Percentiles rank a stretch among this genome's conserved stretches.
phyloP scores from a whole-genome alignment of 2,329 filamentous ascomycete species.

The Talaromyces sp. region DNA sequence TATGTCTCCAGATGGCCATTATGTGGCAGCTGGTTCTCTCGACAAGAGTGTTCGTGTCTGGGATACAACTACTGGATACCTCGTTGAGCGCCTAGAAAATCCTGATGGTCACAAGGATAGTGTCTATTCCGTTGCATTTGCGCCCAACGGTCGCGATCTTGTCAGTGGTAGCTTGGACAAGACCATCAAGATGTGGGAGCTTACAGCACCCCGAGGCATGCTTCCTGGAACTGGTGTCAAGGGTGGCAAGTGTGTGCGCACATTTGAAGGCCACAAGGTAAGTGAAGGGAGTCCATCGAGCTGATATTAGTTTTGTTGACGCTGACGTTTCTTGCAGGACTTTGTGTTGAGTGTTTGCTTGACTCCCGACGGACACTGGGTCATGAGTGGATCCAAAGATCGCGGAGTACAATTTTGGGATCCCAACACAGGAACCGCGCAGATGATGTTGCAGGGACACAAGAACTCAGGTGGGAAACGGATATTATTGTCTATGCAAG shows the following conservation, averaged over 20 bases:
- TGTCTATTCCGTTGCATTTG: conserved; percentile 94
- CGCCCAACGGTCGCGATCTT: conserved; percentile 84
- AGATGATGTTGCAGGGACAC: conserved; percentile 97
- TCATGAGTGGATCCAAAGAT: conserved; percentile 95
- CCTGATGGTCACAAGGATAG: conserved; percentile 94
- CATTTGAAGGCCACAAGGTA: conserved; percentile 94
- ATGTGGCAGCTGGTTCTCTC: conserved; percentile 87
- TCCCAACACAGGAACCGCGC: conserved; percentile 82
- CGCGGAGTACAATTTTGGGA: conserved; percentile 99
- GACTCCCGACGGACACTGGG: conserved; percentile 91
- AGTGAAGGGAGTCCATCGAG: conserved; percentile 28
- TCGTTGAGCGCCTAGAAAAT: conserved; percentile 87
- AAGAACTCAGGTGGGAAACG: conserved; percentile 73
- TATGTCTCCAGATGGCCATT: conserved; percentile 91
- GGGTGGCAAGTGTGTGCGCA: conserved; percentile 89
- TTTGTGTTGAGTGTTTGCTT: conserved; percentile 95
- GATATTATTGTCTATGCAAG: neutral
- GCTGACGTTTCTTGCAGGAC: conserved; percentile 54
- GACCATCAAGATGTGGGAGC: conserved; percentile 99
- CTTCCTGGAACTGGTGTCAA: conserved; percentile 64
- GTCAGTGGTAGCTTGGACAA: conserved; percentile 94
- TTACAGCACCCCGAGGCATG: conserved; percentile 65
- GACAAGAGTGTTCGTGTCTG: conserved; percentile 98
- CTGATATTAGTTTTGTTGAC: conserved; percentile 3
- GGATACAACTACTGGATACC: conserved; percentile 80